Base-by-base conservation (phyloP, 441 rosid species). In the Corymbia citriodora region DNA sequence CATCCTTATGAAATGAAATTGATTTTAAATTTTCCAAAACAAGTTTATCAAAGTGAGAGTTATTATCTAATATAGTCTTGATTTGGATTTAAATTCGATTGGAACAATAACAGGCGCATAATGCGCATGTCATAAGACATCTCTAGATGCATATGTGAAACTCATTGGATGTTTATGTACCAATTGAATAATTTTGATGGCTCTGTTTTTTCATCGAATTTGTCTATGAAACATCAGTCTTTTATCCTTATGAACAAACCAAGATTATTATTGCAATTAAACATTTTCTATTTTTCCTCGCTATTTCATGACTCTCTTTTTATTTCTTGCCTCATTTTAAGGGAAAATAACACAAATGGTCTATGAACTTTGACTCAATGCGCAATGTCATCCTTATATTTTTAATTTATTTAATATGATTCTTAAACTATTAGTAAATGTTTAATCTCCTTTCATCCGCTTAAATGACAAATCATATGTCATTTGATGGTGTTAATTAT, bases 351-450 rank as follows among this genome's bases (percentile, higher is more conserved):
- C 25, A 70, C 19, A 9, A 2, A 70, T 2, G 1, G 18, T 31
- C 29, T 12, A 10, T 27, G 27, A 59, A 21, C 3, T 25, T 61
- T 25, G 3, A 2, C 17, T 4, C 4, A 9, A 18, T 18, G 2
- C 36, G 1, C 14, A 72, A 33, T 10, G 6, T 19, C 0, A 6
- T 10, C 15, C 1, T 0, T 36, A 0, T 1, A 36, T 4, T 72
- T 72, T 19, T 10, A 18, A 70, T 18, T 33, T 19, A 72, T 36
- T 33, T 10, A 1, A 18, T 33, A 9, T 70, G 48, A 5, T 33
- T 3, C 2, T 9, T 70, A 25, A 70, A 70, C 45, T 18, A 70
- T 6, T 33, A 0, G 9, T 70, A 33, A 17, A 70, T 70, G 3
- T 70, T 33, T 68, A 68, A 68, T 31, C 7, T 9, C 45, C 4